Evolutionary conservation across 805 yeast genomes (phyloP).

Genomic region (Torulaspora maleeae): DNA sequence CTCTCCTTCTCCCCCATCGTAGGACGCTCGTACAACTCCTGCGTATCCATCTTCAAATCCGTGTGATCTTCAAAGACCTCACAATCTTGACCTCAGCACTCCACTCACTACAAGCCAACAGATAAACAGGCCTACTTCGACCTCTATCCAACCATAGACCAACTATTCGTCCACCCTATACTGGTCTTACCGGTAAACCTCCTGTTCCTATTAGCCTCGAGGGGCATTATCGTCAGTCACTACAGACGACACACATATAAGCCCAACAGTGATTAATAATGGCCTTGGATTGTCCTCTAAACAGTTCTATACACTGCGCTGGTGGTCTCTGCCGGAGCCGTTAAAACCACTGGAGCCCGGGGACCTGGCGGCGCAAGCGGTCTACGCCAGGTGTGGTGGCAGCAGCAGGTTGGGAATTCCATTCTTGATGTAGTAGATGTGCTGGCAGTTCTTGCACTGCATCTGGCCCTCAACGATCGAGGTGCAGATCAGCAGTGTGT

Average conservation of each 20-base stretch:
- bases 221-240: neutral
- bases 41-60: constrained; percentile 9
- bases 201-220: constrained; percentile 1
- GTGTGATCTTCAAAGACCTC: neutral
- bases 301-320: neutral
- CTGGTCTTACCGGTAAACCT: neutral
- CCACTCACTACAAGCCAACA: neutral
- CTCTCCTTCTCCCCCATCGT: constrained; percentile 20
- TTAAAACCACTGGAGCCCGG: neutral
- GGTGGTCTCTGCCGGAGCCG: neutral
- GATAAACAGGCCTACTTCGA: neutral
- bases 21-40: constrained; percentile 14
- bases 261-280: neutral
- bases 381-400: constrained; percentile 82
- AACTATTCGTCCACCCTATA: neutral
- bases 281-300: neutral
- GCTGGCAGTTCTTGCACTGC: constrained; percentile 83
- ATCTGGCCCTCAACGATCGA: constrained; percentile 83
- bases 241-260: neutral
- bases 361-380: neutral
- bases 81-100: neutral
- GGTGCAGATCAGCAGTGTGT: constrained; percentile 74
- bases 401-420: constrained; percentile 89
- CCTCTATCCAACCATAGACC: neutral
- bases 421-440: constrained; percentile 83